Conservation (phyloP, 768 basidiomycete species). For the Lentinula detonsa region DNA sequence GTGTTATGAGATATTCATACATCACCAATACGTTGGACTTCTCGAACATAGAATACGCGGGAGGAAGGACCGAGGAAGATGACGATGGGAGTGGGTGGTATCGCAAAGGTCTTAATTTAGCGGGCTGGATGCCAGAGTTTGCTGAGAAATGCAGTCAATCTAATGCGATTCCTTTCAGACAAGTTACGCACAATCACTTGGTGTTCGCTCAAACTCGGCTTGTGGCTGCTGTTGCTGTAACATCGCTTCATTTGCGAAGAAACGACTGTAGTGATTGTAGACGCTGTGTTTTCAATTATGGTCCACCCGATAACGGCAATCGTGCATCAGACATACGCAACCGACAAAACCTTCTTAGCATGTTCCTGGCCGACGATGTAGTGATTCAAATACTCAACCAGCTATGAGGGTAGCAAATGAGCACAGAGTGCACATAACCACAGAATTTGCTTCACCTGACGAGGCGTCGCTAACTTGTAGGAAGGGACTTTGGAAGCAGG, state of each 20-base stretch:
- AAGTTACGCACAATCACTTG: slow-evolving; percentile 13
- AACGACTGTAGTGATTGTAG: slow-evolving; percentile 92
- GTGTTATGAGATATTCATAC: slow-evolving; percentile 34
- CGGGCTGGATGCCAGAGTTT: slow-evolving; percentile 40
- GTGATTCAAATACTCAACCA: slow-evolving; percentile 80
- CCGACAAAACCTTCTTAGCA: slow-evolving; percentile 91
- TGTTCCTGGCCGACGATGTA: slow-evolving; percentile 89
- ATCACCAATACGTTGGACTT: slow-evolving; percentile 95
- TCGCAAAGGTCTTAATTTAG: slow-evolving; percentile 58
- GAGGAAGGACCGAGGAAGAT: slow-evolving; percentile 26
- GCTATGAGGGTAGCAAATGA: slow-evolving; percentile 34
- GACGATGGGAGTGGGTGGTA: slow-evolving; percentile 26
- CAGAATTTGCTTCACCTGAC: slow-evolving; percentile 31
- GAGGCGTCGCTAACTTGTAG: slow-evolving; percentile 48
- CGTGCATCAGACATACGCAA: slow-evolving; percentile 61
- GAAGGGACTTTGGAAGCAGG: slow-evolving; percentile 33
- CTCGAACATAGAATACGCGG: slow-evolving; percentile 66
- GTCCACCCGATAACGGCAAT: background rate
- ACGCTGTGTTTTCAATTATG: slow-evolving; percentile 43
- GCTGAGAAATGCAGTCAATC: slow-evolving; percentile 19
- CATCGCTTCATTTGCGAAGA: slow-evolving; percentile 60
- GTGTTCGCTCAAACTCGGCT: slow-evolving; percentile 3
- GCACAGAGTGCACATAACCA: background rate
- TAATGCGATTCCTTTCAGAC: background rate
- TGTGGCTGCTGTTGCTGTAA: slow-evolving; percentile 32